Percentiles rank a stretch among this genome's conserved stretches.
Evolutionary conservation across 345 rosid species (phyloP).

Genomic region (Clarkia xantiana): DNA sequence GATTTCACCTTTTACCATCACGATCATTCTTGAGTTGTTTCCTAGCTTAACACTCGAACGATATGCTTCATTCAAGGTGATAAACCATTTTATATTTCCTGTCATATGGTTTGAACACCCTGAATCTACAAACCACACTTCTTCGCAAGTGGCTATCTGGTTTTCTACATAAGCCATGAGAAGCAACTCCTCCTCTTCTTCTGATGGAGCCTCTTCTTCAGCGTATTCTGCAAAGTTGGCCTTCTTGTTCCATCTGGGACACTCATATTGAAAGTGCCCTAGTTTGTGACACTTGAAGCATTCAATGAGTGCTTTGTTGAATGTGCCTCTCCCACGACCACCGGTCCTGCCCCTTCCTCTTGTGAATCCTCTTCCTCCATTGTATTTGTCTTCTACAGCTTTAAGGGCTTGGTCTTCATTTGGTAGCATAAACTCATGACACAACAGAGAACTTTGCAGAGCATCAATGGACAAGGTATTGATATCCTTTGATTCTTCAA

Average conservation of each 20-base stretch:
- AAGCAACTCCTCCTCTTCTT: neutral
- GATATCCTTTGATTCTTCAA: neutral
- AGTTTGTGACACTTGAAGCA: too few relatives aligned
- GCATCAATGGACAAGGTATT: neutral
- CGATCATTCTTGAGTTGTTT: neutral
- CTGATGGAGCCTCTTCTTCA: too few relatives aligned
- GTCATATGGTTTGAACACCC: conserved; percentile 8
- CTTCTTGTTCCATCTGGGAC: neutral
- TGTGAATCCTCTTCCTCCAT: neutral
- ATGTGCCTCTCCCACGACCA: neutral
- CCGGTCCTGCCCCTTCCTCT: neutral
- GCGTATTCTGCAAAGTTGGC: neutral
- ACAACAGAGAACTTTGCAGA: too few relatives aligned
- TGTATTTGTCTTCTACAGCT: too few relatives aligned
- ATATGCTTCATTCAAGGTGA: neutral
- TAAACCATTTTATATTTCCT: neutral
- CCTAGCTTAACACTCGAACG: neutral
- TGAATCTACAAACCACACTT: too few relatives aligned
- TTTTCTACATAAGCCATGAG: neutral
- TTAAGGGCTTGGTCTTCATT: neutral
- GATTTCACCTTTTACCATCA: neutral
- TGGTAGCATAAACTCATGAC: neutral
- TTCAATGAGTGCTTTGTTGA: neutral
- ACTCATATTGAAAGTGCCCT: too few relatives aligned
- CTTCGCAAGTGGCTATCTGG: too few relatives aligned